A percentile compares a stretch with the other conserved stretches of the same genome.
Evolutionary conservation across 306 rosid species (phyloP).

Genomic region (Inga oerstediana): DNA sequence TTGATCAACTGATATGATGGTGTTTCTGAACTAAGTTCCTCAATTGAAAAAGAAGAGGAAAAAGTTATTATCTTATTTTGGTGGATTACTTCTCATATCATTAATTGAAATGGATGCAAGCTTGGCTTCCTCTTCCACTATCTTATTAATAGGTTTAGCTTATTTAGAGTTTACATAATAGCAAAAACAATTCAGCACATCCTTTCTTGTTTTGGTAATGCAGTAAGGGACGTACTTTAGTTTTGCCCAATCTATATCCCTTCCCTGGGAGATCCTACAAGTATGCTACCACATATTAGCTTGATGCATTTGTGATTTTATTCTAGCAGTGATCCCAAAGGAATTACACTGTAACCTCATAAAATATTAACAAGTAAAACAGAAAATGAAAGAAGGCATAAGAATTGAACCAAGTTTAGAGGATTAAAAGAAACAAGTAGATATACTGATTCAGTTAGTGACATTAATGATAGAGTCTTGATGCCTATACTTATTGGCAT

Average conservation of each 20-base stretch:
- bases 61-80: not conserved
- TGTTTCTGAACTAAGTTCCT: not conserved
- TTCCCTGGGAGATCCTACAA: not conserved
- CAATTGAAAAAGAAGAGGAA: not conserved
- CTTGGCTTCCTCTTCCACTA: not conserved
- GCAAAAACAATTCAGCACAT: not conserved
- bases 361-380: too few relatives aligned
- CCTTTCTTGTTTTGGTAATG: not conserved
- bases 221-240: not conserved
- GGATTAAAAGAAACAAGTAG: not conserved
- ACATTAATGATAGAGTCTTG: constrained; percentile 4
- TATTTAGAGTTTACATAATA: not conserved
- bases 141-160: not conserved
- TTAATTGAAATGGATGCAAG: not conserved
- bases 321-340: not conserved
- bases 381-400: constrained; percentile 53
- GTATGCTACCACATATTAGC: not conserved
- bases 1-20: not conserved
- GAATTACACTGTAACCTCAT: not conserved
- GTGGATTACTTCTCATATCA: not conserved
- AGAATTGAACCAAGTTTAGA: not conserved
- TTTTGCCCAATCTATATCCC: not conserved
- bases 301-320: not conserved
- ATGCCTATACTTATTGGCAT: not conserved
- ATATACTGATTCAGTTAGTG: not conserved